Base-by-base conservation (phyloP, 2,329 filamentous ascomycete genomes). In the Colletotrichum falcatum region DNA sequence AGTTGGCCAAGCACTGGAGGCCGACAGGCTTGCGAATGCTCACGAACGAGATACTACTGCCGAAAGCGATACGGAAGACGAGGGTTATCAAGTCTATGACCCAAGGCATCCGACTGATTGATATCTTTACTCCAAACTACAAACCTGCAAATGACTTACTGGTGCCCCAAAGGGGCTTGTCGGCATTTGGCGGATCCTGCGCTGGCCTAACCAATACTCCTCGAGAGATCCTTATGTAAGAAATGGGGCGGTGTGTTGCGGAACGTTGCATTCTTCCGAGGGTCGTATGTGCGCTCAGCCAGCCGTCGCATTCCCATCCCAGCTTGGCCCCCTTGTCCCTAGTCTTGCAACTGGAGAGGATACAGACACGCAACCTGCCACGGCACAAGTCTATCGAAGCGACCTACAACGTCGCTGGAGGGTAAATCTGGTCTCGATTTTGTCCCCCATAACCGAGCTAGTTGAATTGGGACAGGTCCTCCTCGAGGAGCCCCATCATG, bases 81-180 rank as follows among this genome's bases (percentile, higher is more conserved):
- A 93, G 74, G 90, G 87, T 2, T 93, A 94, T 77, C 88, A 92
- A 73, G 83, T 91, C 61, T 92, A 93, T 77, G 84, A 91, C 74
- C 89, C 89, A 1, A 81, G 85, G 44, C 81, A 82, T 62, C 89
- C 89, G 30, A 91, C 89, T 0, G 86, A 90, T 73, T 91, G 82
- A 90, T 46, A n/a, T 46, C 42, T 46, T 23, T 12, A 65, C 23
- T 20, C 11, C 28, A 23, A 30, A 12, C 4, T 5, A 8, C 49
- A 46, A 20, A 30, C 9, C 11, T 9, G 18, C 18, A n/a, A 33
- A 18, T 26, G 2, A 20, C 35, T 33, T 18, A 5, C 35, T 5
- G 35, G 12, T 18, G 37, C 28, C 2, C 12, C 23, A 11, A 18
- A 28, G 20, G 23, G 37, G 28, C 49, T 30, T 23, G 30, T 23